These are phyloP conservation scores for Fraxinus quadrangulata DNA, from an alignment of 257 asterid species.

Conservation along the genomic window DNA sequence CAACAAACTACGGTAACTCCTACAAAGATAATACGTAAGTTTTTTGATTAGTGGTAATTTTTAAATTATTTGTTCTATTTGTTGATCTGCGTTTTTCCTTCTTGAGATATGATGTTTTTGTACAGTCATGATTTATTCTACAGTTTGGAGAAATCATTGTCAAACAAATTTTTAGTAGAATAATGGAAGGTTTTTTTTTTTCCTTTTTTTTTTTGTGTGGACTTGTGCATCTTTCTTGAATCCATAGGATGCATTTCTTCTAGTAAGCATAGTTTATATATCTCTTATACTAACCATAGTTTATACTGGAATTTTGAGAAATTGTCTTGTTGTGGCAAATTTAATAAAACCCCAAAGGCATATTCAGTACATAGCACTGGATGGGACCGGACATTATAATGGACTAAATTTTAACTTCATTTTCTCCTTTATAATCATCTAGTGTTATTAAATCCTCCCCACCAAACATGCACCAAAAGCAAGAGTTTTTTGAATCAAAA, in stretches of 20 bases:
- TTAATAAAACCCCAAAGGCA: no score
- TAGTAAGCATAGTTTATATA: no score
- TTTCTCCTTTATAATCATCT: not conserved
- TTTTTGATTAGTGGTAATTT: not conserved
- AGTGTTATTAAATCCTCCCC: not conserved
- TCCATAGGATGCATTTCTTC: no score
- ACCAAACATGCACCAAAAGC: not conserved
- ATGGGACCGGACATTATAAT: not conserved
- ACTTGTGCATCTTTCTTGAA: not conserved
- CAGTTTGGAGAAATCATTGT: not conserved
- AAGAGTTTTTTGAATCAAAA: not conserved
- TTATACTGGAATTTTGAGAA: no score
- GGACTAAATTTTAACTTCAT: not conserved
- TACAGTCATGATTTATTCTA: not conserved
- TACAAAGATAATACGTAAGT: conserved; percentile 34
- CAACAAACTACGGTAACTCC: conserved; percentile 20
- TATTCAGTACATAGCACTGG: no score
- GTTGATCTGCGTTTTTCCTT: not conserved
- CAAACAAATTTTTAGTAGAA: no score
- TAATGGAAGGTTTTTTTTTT: not conserved
- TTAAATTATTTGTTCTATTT: not conserved
- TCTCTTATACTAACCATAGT: no score
- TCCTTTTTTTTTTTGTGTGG: not conserved
- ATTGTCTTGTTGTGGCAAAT: no score
- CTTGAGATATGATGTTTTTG: not conserved